phyloP scores from a whole-genome alignment of 306 rosid genomes.

The Cicer yamashitae region DNA sequence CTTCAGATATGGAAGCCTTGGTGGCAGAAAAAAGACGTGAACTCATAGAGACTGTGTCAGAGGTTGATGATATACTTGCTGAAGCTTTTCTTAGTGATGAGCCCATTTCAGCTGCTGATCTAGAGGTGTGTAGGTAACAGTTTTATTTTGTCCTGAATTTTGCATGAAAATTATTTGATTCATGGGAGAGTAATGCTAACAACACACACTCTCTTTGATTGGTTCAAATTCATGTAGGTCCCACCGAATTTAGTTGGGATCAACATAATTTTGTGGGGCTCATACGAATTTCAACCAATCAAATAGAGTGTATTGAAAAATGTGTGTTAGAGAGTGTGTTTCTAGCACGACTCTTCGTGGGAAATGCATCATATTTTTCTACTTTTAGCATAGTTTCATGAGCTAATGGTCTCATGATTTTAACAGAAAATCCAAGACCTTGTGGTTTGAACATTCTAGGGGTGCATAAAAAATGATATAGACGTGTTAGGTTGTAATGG shows the following conservation, averaged over 20 bases:
- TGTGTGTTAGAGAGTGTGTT: too few relatives aligned
- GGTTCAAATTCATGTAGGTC: too few relatives aligned
- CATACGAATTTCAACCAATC: too few relatives aligned
- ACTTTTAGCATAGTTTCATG: slow-evolving; percentile 23
- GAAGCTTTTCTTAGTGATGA: slow-evolving; percentile 90
- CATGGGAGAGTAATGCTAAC: not conserved
- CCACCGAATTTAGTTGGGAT: too few relatives aligned
- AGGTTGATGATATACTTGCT: slow-evolving; percentile 96
- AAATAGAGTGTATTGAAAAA: too few relatives aligned
- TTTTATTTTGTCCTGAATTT: not conserved
- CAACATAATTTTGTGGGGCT: too few relatives aligned
- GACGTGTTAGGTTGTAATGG: not conserved
- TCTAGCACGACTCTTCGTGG: not conserved
- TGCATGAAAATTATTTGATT: slow-evolving; percentile 21
- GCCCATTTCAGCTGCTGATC: slow-evolving; percentile 79
- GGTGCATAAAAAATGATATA: slow-evolving; percentile 1
- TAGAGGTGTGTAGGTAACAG: slow-evolving; percentile 65
- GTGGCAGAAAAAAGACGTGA: slow-evolving; percentile 90
- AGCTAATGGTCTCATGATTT: slow-evolving; percentile 9
- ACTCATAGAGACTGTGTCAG: slow-evolving; percentile 87
- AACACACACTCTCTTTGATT: too few relatives aligned
- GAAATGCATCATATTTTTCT: slow-evolving; percentile 28
- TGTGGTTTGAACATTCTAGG: slow-evolving; percentile 6
- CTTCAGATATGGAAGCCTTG: slow-evolving; percentile 77
- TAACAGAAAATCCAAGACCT: not conserved